Evolutionary conservation across 352 stramenopile genomes (phyloP), one percentile per base, ranked within the genome.

Genomic region (Halophytophthora polymorphica): DNA sequence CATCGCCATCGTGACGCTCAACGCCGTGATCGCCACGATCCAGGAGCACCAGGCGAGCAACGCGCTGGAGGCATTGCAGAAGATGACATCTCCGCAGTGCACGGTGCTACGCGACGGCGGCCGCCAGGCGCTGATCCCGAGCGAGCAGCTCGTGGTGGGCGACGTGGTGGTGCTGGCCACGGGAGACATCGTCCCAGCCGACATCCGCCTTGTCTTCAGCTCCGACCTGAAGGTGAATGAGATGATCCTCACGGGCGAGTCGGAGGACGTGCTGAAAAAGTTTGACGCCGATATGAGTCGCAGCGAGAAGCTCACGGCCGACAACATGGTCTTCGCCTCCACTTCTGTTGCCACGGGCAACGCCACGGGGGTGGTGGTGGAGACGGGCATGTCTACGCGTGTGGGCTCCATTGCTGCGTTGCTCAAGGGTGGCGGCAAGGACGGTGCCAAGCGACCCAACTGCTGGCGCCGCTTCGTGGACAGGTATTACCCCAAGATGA

Each of bases 241-340:
- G 75, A 96, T 91, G 56, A 96, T 88, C 52, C 72, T 98, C 5
- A 98, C 95, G 6, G 95, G 95, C 37, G 95, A 98, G 60, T 88
- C 90, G 2, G 64, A 90, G 36, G 90, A 86, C 44, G 77, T 89
- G 41, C 50, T 83, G 10, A 89, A 91, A 66, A 80, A 82, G 39
- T 77, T 67, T 29, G 71, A 89, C 50, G 66, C 64, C 1, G 58
- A 74, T 25, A 64, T 66, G 56, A 64, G 55, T 15, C 68, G 67
- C 44, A 72, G 53, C 22, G 43, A 89, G 22, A 89, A 86, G 46
- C 60, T 87, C 3, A 89, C 77, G 12, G 75, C 76, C 1, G 59
- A 71, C 49, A 79, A 99, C 65, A 89, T 99, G 62, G 75, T 97
- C 3, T 99, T 99, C 68, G 77, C 59, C 58, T 98, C 53, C 61